Percentiles rank a stretch among this genome's conserved stretches.
Conservation (phyloP, 257 asterid species). For the Cynanchum wilfordii region DNA sequence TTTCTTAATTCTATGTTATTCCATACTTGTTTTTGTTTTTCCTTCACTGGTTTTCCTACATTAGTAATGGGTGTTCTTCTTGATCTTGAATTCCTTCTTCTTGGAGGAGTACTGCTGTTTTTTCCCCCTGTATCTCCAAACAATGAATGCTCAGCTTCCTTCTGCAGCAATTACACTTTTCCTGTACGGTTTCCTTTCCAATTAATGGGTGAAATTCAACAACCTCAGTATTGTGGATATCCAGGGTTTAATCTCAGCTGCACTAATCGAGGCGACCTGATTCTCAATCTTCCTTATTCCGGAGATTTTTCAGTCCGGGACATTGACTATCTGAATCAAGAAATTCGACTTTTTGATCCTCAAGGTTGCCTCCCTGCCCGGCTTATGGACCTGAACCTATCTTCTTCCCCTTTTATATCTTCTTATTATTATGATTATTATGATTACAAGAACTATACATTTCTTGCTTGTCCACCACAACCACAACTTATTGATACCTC, state of each 20-base stretch:
- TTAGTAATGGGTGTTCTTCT: too few relatives aligned
- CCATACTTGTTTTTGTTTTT: too few relatives aligned
- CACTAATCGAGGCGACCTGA: not conserved
- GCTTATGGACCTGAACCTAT: conserved; percentile 37
- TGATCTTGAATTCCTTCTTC: too few relatives aligned
- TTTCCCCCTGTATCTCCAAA: conserved; percentile 26
- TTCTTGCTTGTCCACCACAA: conserved; percentile 50
- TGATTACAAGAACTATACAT: conserved; percentile 39
- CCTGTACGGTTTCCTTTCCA: conserved; percentile 43
- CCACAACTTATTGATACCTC: not conserved
- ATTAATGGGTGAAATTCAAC: conserved; percentile 12
- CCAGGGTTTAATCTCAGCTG: conserved; percentile 50
- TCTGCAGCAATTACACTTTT: conserved; percentile 17
- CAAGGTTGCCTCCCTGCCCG: conserved; percentile 45
- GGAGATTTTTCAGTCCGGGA: conserved; percentile 49
- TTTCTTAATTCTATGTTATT: too few relatives aligned
- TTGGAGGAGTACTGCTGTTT: conserved; percentile 16
- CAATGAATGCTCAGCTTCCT: conserved; percentile 26
- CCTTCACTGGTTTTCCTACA: too few relatives aligned
- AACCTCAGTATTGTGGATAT: conserved; percentile 41
- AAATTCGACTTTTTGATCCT: conserved; percentile 49
- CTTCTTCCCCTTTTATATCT: conserved; percentile 45
- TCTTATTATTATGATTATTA: not conserved
- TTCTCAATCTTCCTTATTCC: conserved; percentile 45
- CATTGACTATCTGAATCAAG: conserved; percentile 45